Base-by-base conservation (phyloP, 176 grass and related monocot genomes). In the Aegilops sharonensis region DNA sequence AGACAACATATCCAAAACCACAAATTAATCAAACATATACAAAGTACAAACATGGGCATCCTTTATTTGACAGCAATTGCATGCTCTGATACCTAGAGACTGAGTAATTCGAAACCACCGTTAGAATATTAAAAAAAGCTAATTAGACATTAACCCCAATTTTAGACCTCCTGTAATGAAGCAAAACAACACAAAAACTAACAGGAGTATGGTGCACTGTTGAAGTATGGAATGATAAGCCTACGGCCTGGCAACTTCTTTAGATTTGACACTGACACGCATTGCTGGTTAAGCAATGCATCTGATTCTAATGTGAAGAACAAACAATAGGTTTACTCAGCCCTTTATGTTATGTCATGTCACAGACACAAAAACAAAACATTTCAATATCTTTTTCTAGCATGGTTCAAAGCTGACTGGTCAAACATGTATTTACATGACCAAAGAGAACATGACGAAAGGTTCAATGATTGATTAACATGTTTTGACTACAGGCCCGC, bases 61-160 rank as follows among this genome's bases (percentile, higher is more conserved):
- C 23, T 82, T 43, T 30, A 17, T 57, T 80, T 75, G 60, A 80
- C 9, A 79, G 8, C 10, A 10, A 40, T 67, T 14, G 45, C 68
- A 82, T 67, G 45, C 8, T 67, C 36, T 48, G 45, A 48, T 48
- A 59, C 60, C 68, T 81, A 75, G 10, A 57, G 37, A 1, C 50
- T 32, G 18, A 68, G 36, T 64, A 74, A 84, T 86, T 67, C 23
- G 5, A 59, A 86, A 39, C 32, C 18, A 6, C 68, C 67, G 31
- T 27, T 75, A 29, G 30, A 85, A 68, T 2, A 88, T 48, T 71
- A 18, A 72, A 29, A 88, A 75, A 11, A 83, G 47, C 78, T 90
- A 32, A 85, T 64, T 78, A 35, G 25, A 75, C 13, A 72, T 59
- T 83, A 71, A 40, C 77, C 72, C 21, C 42, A 70, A 62, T 60